Percentiles rank a stretch among this genome's conserved stretches.
phyloP scores from a whole-genome alignment of 2,329 filamentous ascomycete genomes.

The Parasarocladium wereldwijsianum region DNA sequence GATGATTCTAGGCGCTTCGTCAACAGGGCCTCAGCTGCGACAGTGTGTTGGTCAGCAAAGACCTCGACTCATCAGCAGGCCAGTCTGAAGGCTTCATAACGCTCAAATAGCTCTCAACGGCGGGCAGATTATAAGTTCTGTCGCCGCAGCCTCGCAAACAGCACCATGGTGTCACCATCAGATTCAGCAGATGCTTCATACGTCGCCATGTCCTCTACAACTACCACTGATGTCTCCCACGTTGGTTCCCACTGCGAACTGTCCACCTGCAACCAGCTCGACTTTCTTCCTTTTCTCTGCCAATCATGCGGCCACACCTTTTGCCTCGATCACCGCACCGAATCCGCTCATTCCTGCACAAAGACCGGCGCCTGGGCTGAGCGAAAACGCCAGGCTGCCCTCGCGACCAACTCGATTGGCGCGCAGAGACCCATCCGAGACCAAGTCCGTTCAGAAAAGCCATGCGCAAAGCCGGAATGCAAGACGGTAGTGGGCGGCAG shows the following conservation, averaged over 20 bases:
- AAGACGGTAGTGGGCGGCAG: constrained; percentile 58
- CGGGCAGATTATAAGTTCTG: no score
- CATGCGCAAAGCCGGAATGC: constrained; percentile 52
- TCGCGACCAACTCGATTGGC: constrained; percentile 37
- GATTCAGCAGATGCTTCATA: constrained; percentile 28
- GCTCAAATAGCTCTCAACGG: no score
- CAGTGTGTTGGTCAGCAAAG: no score
- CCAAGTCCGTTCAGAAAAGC: constrained; percentile 39
- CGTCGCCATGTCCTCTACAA: constrained; percentile 60
- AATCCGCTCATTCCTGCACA: constrained; percentile 60
- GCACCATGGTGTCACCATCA: constrained; percentile 38
- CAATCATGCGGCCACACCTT: constrained; percentile 75
- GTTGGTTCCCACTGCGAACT: constrained; percentile 87
- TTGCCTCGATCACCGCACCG: constrained; percentile 87
- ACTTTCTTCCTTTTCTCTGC: constrained; percentile 91
- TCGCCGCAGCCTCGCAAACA: no score
- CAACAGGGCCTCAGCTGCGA: no score
- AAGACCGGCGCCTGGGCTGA: constrained; percentile 48
- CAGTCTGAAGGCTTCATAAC: no score
- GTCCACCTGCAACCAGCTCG: constrained; percentile 82
- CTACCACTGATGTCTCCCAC: constrained; percentile 59
- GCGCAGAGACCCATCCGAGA: constrained; percentile 39
- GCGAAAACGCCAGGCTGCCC: constrained; percentile 37
- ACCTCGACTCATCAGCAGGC: no score
- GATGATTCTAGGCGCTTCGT: no score